Evolutionary conservation across 2,329 filamentous ascomycete genomes (phyloP), one percentile per base, ranked within the genome.

Genomic region (Daldinia eschscholtzii): DNA sequence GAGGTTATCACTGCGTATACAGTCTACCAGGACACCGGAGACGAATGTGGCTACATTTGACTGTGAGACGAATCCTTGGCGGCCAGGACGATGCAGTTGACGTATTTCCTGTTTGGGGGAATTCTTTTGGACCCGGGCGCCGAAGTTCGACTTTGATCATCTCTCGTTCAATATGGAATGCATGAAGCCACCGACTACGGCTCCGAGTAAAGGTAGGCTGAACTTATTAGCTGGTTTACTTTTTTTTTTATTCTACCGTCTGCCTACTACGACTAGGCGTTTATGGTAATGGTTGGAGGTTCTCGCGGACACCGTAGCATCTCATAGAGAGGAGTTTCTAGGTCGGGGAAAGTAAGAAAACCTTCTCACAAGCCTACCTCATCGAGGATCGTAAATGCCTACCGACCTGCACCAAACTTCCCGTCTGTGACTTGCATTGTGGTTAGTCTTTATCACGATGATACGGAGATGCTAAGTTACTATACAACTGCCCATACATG

Each of bases 301-400:
- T 72, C 61, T 73, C 65, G 56, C 70, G 57, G 66, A 72, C 61
- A 69, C 65, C 68, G 59, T 71, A 67, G 66, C 70, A 70, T 72
- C 66, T 71, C 64, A 67, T 72, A 73, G 68, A 72, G 70, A 70
- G 60, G 58, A 70, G 61, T 64, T 70, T 74, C 72, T 74, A 74
- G 69, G 68, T 71, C 65, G 67, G 66, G 66, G 65, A 71, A 72
- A 72, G 68, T 72, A 67, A 71, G 56, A 66, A 63, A 72, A 72
- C 71, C 72, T 75, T 73, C 73, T 72, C 73, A 75, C 61, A 70
- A 64, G 68, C 66, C 73, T 76, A 52, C 70, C 70, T 72, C 71
- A 73, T 71, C 72, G 69, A 71, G 70, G 67, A 68, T 57, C 67
- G 73, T 72, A 74, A 72, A 70, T 75, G 69, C 59, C 67, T 62